Evolutionary conservation across 2,329 filamentous ascomycete species (phyloP).

Genomic region (Xylaria sp.): DNA sequence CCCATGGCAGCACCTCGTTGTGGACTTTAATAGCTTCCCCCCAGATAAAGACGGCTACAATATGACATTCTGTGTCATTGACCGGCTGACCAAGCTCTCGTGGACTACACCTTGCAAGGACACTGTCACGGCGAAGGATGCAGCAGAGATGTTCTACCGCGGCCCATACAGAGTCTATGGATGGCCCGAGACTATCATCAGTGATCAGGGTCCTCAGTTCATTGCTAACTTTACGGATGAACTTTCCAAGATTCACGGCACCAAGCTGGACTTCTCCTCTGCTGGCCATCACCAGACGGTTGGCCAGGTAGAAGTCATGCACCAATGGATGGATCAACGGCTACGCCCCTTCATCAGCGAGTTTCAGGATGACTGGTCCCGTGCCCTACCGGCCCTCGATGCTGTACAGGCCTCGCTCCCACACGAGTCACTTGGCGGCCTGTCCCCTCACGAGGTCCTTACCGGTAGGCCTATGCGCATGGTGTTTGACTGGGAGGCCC

Average conservation of each 20-base stretch:
- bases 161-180: background rate
- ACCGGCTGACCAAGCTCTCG: background rate
- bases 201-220: background rate
- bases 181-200: background rate
- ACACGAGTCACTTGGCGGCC: no score
- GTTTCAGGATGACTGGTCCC: background rate
- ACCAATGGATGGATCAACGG: background rate
- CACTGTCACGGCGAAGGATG: background rate
- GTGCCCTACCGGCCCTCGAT: no score
- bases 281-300: background rate
- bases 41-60: background rate
- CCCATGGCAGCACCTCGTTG: background rate
- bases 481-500: no score
- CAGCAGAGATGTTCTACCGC: background rate
- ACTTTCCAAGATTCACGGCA: background rate
- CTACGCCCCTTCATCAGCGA: background rate
- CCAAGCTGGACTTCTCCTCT: background rate
- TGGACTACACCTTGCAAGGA: background rate
- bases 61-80: background rate
- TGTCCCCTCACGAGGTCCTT: no score
- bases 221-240: conserved; percentile 1
- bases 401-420: no score
- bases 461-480: no score
- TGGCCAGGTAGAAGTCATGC: background rate
- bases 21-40: background rate